phyloP scores from a whole-genome alignment of 306 rosid species.

The Prunus padus region DNA sequence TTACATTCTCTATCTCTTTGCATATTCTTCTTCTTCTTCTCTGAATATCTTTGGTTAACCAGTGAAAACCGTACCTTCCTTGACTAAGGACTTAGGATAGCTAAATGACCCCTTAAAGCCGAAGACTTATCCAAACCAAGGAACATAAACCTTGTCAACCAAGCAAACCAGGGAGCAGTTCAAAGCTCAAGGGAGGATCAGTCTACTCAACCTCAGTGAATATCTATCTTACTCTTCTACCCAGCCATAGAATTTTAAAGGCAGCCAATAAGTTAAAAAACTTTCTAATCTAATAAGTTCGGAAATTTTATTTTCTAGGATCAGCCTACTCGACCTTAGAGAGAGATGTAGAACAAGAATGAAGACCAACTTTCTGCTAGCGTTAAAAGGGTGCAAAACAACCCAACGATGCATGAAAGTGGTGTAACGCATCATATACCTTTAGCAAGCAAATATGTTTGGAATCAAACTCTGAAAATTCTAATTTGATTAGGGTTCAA shows the following conservation, averaged over 20 bases:
- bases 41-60: too few species aligned
- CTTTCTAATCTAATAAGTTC: neutral
- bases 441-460: constrained; percentile 2
- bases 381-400: neutral
- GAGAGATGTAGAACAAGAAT: neutral
- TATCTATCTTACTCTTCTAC: neutral
- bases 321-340: too few species aligned
- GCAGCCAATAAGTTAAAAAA: too few species aligned
- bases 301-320: too few species aligned
- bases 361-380: neutral
- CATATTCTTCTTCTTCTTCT: too few species aligned
- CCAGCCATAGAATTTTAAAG: neutral
- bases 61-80: neutral
- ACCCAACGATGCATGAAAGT: neutral
- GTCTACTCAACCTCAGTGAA: neutral
- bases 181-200: neutral
- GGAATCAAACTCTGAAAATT: too few species aligned
- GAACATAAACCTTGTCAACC: neutral
- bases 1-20: too few species aligned
- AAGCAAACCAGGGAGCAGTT: constrained; percentile 4
- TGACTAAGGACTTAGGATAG: neutral
- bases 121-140: neutral
- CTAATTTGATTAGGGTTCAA: too few species aligned
- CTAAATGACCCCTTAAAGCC: neutral
- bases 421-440: neutral